Evolutionary conservation across 2,329 filamentous ascomycete genomes (phyloP).

Genomic region (Aspergillus pseudoglaucus): DNA sequence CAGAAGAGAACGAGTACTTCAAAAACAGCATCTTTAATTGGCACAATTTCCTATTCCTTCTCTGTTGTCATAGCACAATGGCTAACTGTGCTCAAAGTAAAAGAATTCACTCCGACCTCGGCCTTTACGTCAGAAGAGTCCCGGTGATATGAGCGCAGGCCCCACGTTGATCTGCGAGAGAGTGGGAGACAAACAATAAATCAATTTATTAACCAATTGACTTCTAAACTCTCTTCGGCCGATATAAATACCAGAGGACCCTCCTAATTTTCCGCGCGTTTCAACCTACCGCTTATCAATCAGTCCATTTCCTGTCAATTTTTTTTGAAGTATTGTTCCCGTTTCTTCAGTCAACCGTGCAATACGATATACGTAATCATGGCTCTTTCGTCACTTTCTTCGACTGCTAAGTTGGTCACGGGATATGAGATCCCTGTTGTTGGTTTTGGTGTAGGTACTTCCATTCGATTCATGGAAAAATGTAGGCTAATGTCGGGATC

Average conservation of each 20-base stretch:
- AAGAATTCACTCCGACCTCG: no score
- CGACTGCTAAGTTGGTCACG: slow-evolving; percentile 34
- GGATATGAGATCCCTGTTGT: slow-evolving; percentile 36
- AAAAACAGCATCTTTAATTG: no score
- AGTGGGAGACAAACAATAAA: no score
- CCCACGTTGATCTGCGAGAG: no score
- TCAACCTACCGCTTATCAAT: not conserved
- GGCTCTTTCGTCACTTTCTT: slow-evolving; percentile 23
- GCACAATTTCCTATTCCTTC: no score
- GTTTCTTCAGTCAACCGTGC: not conserved
- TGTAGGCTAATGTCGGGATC: not conserved
- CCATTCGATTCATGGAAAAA: not conserved
- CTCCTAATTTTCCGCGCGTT: not conserved
- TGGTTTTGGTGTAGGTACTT: slow-evolving; percentile 35
- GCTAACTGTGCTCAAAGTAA: no score
- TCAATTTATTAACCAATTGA: no score
- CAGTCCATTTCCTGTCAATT: not conserved
- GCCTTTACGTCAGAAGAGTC: no score
- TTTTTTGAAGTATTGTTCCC: not conserved
- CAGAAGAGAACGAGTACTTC: not conserved
- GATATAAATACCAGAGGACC: not conserved
- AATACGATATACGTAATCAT: slow-evolving; percentile 8
- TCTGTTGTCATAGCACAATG: no score
- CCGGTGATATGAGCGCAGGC: no score
- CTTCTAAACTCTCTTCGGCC: not conserved